Evolutionary conservation across 2,329 filamentous ascomycete species (phyloP).

Genomic region (Falciphora oryzae): DNA sequence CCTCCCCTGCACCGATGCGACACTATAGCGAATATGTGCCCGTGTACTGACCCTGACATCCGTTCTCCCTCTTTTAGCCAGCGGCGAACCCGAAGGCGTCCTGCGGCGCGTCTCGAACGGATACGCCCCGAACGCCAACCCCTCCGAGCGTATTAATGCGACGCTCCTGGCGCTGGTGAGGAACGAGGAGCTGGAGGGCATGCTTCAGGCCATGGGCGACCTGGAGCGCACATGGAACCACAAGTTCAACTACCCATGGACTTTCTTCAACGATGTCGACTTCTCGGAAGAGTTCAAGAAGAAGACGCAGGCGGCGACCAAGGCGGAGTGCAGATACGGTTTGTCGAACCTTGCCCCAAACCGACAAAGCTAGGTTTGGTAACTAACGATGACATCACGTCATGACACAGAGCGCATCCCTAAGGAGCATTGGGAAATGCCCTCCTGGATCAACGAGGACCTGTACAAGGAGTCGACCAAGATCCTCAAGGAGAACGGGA

Average conservation of each 20-base stretch:
- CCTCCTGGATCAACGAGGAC: conserved; percentile 86
- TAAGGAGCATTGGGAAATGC: conserved; percentile 90
- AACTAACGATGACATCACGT: conserved; percentile 4
- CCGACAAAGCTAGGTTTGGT: neutral
- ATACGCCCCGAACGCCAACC: conserved; percentile 69
- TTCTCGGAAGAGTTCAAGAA: conserved; percentile 92
- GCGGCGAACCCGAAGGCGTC: conserved; percentile 73
- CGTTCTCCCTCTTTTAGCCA: conserved; percentile 48
- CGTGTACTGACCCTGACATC: conserved; percentile 14
- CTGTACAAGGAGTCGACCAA: conserved; percentile 80
- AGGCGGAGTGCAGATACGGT: conserved; percentile 84
- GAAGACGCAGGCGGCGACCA: conserved; percentile 73
- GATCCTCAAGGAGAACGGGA: conserved; percentile 73
- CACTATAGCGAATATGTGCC: neutral
- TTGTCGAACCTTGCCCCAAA: conserved; percentile 21
- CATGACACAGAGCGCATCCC: conserved; percentile 67
- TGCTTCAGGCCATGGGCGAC: conserved; percentile 84
- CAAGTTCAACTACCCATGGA: conserved; percentile 99
- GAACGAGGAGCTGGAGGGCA: conserved; percentile 79
- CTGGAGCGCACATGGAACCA: conserved; percentile 93
- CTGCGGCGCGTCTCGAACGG: conserved; percentile 68
- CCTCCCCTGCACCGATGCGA: neutral
- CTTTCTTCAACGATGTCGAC: conserved; percentile 94
- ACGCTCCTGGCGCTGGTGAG: conserved; percentile 88
- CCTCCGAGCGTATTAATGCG: conserved; percentile 83